A percentile compares a stretch with the other conserved stretches of the same genome.
phyloP scores from a whole-genome alignment of 768 basidiomycete genomes.

The Paxillus rubicundulus region DNA sequence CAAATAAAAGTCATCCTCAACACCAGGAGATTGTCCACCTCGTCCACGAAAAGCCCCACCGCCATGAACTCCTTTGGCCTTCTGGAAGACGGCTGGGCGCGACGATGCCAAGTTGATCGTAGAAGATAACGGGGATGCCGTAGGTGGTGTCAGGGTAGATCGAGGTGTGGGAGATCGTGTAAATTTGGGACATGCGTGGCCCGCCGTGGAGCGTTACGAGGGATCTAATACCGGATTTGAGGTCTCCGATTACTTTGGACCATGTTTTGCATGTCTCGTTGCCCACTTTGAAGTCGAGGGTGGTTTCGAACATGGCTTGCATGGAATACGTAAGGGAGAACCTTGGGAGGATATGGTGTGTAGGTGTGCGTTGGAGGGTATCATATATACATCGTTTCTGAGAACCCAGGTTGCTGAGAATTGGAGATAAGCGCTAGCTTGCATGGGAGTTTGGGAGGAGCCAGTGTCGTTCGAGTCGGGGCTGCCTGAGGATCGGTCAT shows the following conservation, averaged over 20 bases:
- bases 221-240: conserved; percentile 32
- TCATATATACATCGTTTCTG: no score
- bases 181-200: conserved; percentile 42
- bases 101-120: conserved; percentile 50
- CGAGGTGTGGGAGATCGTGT: conserved; percentile 38
- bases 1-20: conserved; percentile 42
- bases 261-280: conserved; percentile 38
- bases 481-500: no score
- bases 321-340: no score
- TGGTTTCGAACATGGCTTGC: conserved; percentile 20
- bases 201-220: conserved; percentile 49
- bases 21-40: conserved; percentile 48
- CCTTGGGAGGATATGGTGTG: no score
- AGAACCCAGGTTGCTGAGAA: no score
- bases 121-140: conserved; percentile 44
- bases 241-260: conserved; percentile 44
- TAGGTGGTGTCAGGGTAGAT: conserved; percentile 28
- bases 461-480: no score
- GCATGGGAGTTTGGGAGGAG: no score
- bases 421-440: no score
- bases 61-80: conserved; percentile 42
- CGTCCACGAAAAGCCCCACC: conserved; percentile 49
- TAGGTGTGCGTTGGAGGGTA: no score
- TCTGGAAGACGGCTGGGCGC: conserved; percentile 42
- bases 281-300: conserved; percentile 18